A percentile compares a stretch with the other conserved stretches of the same genome.
Evolutionary conservation across 1,284 basidiomycete species (phyloP).

Genomic region (Trichosporon inkin): DNA sequence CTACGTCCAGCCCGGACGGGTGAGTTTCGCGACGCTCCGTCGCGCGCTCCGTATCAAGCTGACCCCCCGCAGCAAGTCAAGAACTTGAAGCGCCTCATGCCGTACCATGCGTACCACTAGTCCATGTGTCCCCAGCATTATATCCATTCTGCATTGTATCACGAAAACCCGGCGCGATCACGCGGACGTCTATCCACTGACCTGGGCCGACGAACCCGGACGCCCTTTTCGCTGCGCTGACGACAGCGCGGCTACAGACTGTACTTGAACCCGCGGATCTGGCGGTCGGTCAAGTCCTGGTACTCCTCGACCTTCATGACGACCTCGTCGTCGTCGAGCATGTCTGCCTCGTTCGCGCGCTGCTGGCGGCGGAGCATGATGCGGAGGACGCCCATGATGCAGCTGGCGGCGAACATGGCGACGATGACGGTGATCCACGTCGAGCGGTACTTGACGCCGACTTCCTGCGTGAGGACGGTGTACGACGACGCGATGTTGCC

Average conservation of each 20-base stretch:
- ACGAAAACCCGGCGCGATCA: background rate
- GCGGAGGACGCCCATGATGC: slow-evolving; percentile 42
- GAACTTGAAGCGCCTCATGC: too few species aligned
- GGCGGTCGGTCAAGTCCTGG: slow-evolving; percentile 37
- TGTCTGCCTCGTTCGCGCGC: background rate
- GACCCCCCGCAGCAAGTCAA: background rate
- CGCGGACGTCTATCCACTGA: background rate
- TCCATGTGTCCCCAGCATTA: background rate
- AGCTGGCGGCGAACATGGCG: slow-evolving; percentile 40
- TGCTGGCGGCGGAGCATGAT: slow-evolving; percentile 45
- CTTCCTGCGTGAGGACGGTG: slow-evolving; percentile 41
- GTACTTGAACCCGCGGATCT: slow-evolving; percentile 39
- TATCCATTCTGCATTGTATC: slow-evolving; percentile 6
- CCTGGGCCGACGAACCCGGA: too few species aligned
- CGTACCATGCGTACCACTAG: background rate
- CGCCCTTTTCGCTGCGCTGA: too few species aligned
- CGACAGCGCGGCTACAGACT: slow-evolving; percentile 15
- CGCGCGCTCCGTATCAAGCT: background rate
- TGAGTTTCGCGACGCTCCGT: background rate
- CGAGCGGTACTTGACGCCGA: slow-evolving; percentile 49
- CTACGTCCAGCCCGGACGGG: background rate
- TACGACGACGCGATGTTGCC: slow-evolving; percentile 50
- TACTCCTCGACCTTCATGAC: slow-evolving; percentile 20
- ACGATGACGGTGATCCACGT: slow-evolving; percentile 54
- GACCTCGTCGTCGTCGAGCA: slow-evolving; percentile 11